A percentile compares a stretch with the other conserved stretches of the same genome.
These are phyloP conservation scores for Poa pratensis DNA, from an alignment of 176 grass and related monocot species.

Conservation along the genomic window DNA sequence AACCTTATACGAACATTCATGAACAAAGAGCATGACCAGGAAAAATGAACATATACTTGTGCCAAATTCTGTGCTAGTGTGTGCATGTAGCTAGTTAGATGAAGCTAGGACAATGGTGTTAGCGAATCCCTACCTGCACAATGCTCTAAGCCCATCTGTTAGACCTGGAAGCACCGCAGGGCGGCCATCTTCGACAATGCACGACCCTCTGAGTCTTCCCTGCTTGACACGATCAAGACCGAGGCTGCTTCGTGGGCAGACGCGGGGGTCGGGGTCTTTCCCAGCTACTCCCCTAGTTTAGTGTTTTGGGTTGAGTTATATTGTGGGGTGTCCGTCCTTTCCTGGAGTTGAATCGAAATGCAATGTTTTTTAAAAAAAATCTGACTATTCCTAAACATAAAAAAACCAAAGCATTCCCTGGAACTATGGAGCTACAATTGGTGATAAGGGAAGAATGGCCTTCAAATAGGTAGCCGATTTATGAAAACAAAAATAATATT, in stretches of 20 bases:
- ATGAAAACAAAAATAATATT: not conserved
- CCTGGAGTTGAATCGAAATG: no score
- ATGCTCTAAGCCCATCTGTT: not conserved
- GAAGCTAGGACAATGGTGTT: not conserved
- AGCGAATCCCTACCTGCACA: not conserved
- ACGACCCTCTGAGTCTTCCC: no score
- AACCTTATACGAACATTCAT: not conserved
- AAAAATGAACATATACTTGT: not conserved
- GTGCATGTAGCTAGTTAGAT: not conserved
- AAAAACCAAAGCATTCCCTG: not conserved
- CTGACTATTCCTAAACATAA: not conserved
- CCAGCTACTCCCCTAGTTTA: no score
- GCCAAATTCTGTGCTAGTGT: not conserved
- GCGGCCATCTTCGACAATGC: no score
- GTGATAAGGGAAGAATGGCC: not conserved
- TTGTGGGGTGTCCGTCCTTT: no score
- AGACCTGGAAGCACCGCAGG: no score
- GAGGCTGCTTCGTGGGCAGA: no score
- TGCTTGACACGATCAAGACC: no score
- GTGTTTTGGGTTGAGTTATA: no score
- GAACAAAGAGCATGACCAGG: not conserved
- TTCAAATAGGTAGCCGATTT: not conserved
- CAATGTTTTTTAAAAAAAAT: not conserved
- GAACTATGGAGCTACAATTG: not conserved
- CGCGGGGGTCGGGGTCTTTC: no score